phyloP scores from a whole-genome alignment of 768 basidiomycete genomes.

The Psilocybe sp. region DNA sequence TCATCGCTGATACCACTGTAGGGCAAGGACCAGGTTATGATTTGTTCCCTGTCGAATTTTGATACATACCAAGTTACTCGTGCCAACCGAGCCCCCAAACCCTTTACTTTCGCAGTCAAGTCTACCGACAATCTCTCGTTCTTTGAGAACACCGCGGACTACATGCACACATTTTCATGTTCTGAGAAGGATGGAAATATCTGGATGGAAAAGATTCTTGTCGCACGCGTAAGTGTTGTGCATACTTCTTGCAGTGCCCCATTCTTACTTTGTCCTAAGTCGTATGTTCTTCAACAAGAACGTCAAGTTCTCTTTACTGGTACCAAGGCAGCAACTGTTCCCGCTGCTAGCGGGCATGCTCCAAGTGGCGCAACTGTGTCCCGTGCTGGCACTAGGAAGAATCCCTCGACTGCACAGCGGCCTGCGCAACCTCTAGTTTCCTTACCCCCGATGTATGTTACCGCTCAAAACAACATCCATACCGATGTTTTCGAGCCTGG shows the following conservation, averaged over 20 bases:
- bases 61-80: slow-evolving; percentile 84
- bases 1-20: slow-evolving; percentile 25
- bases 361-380: slow-evolving; percentile 24
- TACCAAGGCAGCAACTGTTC: slow-evolving; percentile 21
- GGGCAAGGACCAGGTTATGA: slow-evolving; percentile 79
- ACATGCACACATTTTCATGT: slow-evolving; percentile 83
- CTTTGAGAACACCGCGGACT: slow-evolving; percentile 88
- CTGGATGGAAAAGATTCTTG: slow-evolving; percentile 79
- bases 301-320: slow-evolving; percentile 59
- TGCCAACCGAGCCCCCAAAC: slow-evolving; percentile 77
- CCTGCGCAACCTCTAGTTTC: slow-evolving; percentile 39
- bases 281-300: slow-evolving; percentile 81
- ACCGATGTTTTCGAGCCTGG: slow-evolving; percentile 68
- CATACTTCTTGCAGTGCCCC: not conserved
- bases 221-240: slow-evolving; percentile 68
- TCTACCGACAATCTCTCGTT: slow-evolving; percentile 82
- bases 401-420: slow-evolving; percentile 13
- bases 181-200: slow-evolving; percentile 66
- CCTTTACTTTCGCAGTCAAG: slow-evolving; percentile 83
- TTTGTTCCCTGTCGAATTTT: slow-evolving; percentile 87
- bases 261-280: slow-evolving; percentile 39
- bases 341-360: slow-evolving; percentile 14
- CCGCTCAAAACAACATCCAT: slow-evolving; percentile 22
- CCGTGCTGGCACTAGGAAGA: slow-evolving; percentile 39
- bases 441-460: slow-evolving; percentile 34